Percentiles rank a stretch among this genome's conserved stretches.
Conservation (phyloP, 805 yeast genomes). For the Saccharomycopsis sp. region DNA sequence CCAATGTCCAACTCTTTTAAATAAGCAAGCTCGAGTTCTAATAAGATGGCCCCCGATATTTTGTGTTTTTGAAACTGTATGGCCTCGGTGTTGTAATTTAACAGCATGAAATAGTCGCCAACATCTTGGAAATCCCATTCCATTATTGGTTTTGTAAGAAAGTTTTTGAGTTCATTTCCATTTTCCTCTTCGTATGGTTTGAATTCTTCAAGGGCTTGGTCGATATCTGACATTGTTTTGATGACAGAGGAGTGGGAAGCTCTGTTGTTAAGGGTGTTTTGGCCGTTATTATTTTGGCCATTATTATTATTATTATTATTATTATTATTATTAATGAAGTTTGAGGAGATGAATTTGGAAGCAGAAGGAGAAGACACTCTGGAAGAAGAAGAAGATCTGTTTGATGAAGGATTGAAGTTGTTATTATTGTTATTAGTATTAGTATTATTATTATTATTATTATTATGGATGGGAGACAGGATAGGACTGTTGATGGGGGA, state of each 20-base stretch:
- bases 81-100: constrained; percentile 67
- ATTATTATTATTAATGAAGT: neutral
- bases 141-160: constrained; percentile 22
- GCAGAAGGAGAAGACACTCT: constrained; percentile 7
- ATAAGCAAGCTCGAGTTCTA: constrained; percentile 78
- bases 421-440: neutral
- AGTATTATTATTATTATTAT: too few relatives aligned
- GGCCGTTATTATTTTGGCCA: constrained; percentile 2
- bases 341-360: constrained; percentile 1
- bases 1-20: constrained; percentile 86
- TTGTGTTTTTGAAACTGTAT: constrained; percentile 79
- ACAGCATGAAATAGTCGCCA: constrained; percentile 57
- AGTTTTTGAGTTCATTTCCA: constrained; percentile 6
- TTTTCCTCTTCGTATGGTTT: constrained; percentile 1
- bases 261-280: constrained; percentile 1
- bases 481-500: constrained; percentile 14
- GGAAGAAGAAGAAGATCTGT: neutral
- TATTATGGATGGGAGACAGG: constrained; percentile 4
- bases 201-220: constrained; percentile 55
- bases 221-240: constrained; percentile 60
- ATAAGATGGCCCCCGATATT: constrained; percentile 75
- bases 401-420: neutral
- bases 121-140: constrained; percentile 86
- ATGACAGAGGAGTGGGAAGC: constrained; percentile 35
- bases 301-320: constrained; percentile 3